phyloP scores from a whole-genome alignment of 164 flowering plant genomes.

The Vitis rotundifolia region DNA sequence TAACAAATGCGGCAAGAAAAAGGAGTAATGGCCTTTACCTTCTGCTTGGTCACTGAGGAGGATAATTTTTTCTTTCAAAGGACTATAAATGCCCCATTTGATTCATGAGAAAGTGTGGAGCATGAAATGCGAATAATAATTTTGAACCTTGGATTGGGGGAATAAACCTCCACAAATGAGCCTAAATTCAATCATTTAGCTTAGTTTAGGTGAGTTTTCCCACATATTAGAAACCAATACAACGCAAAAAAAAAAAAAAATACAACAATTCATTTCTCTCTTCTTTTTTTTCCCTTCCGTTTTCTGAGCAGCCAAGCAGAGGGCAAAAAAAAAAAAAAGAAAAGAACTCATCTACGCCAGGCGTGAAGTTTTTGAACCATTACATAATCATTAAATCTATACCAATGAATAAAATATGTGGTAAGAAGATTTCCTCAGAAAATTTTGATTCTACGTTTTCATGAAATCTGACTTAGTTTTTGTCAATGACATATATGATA shows the following conservation, averaged over 20 bases:
- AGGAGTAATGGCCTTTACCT: too few relatives aligned
- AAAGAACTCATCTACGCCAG: not conserved
- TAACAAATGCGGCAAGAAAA: not conserved
- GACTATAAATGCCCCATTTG: too few relatives aligned
- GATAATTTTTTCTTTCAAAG: too few relatives aligned
- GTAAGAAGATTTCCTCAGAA: too few relatives aligned
- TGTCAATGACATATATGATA: too few relatives aligned
- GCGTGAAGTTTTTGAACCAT: not conserved
- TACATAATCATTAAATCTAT: not conserved
- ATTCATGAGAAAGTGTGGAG: too few relatives aligned
- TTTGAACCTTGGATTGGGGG: not conserved
- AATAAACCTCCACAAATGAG: not conserved
- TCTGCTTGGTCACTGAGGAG: too few relatives aligned
- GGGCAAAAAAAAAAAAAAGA: not conserved
- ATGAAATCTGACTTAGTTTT: too few relatives aligned
- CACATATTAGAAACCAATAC: not conserved
- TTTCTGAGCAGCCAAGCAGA: not conserved
- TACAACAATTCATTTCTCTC: not conserved
- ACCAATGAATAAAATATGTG: not conserved
- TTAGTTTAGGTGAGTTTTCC: not conserved
- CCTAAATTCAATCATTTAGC: not conserved
- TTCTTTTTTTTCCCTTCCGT: not conserved
- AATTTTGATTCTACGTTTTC: too few relatives aligned
- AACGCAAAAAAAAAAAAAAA: too few relatives aligned
- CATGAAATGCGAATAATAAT: too few relatives aligned